Evolutionary conservation across 495 filamentous ascomycete species (phyloP), one percentile per base, ranked within the genome.

Genomic region (Cladorrhinum samala): DNA sequence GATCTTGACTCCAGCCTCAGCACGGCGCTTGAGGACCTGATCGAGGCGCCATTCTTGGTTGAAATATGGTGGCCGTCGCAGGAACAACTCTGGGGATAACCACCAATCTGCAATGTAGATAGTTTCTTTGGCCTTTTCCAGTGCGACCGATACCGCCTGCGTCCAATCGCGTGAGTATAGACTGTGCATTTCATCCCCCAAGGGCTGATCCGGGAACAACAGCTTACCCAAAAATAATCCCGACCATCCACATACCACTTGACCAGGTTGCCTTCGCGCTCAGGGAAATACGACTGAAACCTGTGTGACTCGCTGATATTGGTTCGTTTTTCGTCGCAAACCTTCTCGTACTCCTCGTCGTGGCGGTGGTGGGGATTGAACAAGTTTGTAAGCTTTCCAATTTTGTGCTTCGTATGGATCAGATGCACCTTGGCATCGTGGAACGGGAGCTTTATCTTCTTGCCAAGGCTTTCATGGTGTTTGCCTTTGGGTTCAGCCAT

Each of bases 21-120:
- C 92, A 24, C 82, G 84, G 27, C 91, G 81, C 70, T 96, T 97
- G 41, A 97, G 70, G 17, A 94, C 68, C 50, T 85, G 81, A 64
- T 98, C 92, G 20, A 98, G 72, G 4, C 92, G 79, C 87, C 87
- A 96, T 79, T 95, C 81, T 68, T 91, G 87, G 53, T 90, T 84
- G 64, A 68, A 75, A 53, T 83, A 81, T 1, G 92, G 88, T 14
- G 91, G 91, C 38, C 92, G 79, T 14, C 92, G 83, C 33, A 98
- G 72, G 69, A 95, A 98, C 52, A 96, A 70, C 66, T 98, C 92
- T 0, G 92, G 92, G 1, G 87, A 92, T 9, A 98, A 71, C 92
- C 93, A 98, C 92, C 92, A 98, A 65, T 96, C 93, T 18, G 76
- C 89, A 51, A 98, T 91, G 68, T 96, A 98, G 56, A 98, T 95